Evolutionary conservation across 176 grass and related monocot genomes (phyloP).

Genomic region (Hyparrhenia diplandra): DNA sequence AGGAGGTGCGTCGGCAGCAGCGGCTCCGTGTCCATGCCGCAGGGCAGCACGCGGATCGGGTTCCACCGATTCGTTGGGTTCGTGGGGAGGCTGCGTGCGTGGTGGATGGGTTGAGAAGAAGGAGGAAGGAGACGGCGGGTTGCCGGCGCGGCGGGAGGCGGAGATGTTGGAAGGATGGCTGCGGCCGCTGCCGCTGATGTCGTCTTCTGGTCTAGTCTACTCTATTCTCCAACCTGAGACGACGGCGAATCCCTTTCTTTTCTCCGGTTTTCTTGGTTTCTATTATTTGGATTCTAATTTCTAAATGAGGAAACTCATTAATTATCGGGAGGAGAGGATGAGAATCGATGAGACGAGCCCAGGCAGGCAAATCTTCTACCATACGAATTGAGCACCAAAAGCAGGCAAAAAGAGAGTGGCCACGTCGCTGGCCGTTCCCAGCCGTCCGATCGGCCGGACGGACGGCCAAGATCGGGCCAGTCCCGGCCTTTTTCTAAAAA

Average conservation of each 20-base stretch:
- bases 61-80: not conserved
- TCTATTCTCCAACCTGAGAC: not conserved
- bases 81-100: too few relatives aligned
- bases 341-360: not conserved
- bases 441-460: too few relatives aligned
- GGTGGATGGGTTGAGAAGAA: too few relatives aligned
- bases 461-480: too few relatives aligned
- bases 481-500: too few relatives aligned
- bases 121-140: not conserved
- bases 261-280: not conserved
- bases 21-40: conserved; percentile 40
- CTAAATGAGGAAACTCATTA: not conserved
- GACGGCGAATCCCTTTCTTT: conserved; percentile 7
- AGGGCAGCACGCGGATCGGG: too few relatives aligned
- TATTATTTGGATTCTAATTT: not conserved
- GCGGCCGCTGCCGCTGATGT: conserved; percentile 1
- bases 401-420: too few relatives aligned
- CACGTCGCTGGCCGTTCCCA: too few relatives aligned
- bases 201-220: not conserved
- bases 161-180: too few relatives aligned
- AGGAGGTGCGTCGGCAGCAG: conserved; percentile 23
- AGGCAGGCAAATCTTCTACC: too few relatives aligned
- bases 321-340: not conserved
- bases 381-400: too few relatives aligned
- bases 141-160: not conserved